These are phyloP conservation scores for Colletotrichum sp. DNA, from an alignment of 2,329 filamentous ascomycete species.

Conservation along the genomic window DNA sequence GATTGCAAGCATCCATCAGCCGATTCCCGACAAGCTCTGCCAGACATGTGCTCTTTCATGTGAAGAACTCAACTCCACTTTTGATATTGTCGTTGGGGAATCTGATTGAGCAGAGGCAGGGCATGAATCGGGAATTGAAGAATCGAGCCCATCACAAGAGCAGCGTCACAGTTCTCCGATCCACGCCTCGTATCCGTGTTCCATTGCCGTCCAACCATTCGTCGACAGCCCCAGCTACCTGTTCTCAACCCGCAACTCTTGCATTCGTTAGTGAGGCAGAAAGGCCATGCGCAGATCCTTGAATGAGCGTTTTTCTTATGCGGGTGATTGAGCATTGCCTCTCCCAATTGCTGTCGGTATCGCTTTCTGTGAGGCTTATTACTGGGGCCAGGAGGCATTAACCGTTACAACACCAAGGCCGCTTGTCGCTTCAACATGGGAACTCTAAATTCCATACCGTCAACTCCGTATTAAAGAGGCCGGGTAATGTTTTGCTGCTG, in stretches of 20 bases:
- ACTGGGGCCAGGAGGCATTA: neutral
- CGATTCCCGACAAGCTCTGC: constrained; percentile 13
- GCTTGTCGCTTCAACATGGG: neutral
- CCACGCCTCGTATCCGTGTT: constrained; percentile 16
- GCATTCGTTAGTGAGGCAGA: neutral
- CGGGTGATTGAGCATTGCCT: neutral
- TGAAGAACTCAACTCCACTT: constrained; percentile 19
- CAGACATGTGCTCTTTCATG: constrained; percentile 10
- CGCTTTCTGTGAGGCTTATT: neutral
- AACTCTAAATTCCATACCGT: neutral
- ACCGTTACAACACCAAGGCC: neutral
- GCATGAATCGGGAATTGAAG: neutral
- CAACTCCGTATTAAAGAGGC: neutral
- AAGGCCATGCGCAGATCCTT: neutral
- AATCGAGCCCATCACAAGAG: neutral
- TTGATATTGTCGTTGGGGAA: constrained; percentile 9
- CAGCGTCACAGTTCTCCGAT: neutral
- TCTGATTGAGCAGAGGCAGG: constrained; percentile 13
- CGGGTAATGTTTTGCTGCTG: neutral
- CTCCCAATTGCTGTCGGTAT: neutral
- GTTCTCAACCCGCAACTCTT: neutral
- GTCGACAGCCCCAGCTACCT: neutral
- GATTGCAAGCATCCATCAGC: constrained; percentile 10
- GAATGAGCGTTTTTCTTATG: neutral
- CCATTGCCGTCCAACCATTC: constrained; percentile 1